Evolutionary conservation across 768 basidiomycete genomes (phyloP).

Genomic region (Dacryopinax spathularia): DNA sequence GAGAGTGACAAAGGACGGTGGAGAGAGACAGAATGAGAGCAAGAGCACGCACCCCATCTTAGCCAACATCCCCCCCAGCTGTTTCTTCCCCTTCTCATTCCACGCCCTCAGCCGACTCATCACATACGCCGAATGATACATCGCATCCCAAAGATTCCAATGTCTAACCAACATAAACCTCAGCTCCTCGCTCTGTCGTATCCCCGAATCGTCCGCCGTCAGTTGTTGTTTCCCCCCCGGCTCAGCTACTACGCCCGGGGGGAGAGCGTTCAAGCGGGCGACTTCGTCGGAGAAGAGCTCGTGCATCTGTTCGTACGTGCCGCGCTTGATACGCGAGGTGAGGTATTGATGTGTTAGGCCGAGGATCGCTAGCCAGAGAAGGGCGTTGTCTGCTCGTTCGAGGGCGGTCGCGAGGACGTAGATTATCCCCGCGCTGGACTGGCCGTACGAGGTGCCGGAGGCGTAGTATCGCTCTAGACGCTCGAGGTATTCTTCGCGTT

Average conservation of each 20-base stretch:
- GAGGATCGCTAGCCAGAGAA: conserved; percentile 88
- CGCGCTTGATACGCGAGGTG: conserved; percentile 73
- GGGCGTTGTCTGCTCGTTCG: conserved; percentile 83
- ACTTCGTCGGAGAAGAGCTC: conserved; percentile 81
- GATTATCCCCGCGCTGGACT: conserved; percentile 76
- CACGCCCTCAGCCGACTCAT: conserved; percentile 90
- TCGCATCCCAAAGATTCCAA: conserved; percentile 96
- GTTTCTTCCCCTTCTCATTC: conserved; percentile 85
- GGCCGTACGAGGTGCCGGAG: conserved; percentile 73
- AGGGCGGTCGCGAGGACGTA: conserved; percentile 84
- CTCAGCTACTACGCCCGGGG: conserved; percentile 17
- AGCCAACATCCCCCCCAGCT: conserved; percentile 77
- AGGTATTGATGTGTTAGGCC: conserved; percentile 89
- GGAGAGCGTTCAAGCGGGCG: conserved; percentile 66
- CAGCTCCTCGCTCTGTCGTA: conserved; percentile 75
- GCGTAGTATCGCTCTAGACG: conserved; percentile 70
- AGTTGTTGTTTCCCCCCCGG: conserved; percentile 6
- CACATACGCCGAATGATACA: conserved; percentile 94
- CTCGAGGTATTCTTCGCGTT: conserved; percentile 47
- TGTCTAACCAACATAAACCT: conserved; percentile 91
- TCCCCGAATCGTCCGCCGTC: conserved; percentile 65
- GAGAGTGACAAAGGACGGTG: too few relatives aligned
- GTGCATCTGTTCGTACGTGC: conserved; percentile 70
- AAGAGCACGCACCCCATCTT: conserved; percentile 78
- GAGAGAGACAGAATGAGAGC: not conserved